Conservation (phyloP, 2,329 filamentous ascomycete species). For the Diaporthe nobilis region DNA sequence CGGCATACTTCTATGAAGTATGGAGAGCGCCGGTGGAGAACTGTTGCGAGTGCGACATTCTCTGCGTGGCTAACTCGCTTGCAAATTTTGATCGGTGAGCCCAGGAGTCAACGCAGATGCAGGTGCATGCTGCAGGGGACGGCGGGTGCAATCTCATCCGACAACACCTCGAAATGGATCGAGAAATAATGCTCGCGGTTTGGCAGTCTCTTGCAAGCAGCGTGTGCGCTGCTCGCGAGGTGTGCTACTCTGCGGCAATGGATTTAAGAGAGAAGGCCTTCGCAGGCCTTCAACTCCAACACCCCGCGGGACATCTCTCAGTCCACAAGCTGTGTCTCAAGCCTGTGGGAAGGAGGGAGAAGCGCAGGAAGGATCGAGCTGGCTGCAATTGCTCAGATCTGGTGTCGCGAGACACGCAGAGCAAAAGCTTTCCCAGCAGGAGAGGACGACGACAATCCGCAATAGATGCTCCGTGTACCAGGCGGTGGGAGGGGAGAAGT, state of each 20-base stretch:
- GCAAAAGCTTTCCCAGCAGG: slow-evolving; percentile 71
- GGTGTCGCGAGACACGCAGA: slow-evolving; percentile 47
- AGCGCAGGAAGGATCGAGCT: slow-evolving; percentile 83
- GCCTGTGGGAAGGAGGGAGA: slow-evolving; percentile 70
- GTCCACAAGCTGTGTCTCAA: slow-evolving; percentile 62
- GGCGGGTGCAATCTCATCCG: slow-evolving; percentile 71
- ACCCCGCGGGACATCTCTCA: slow-evolving; percentile 77
- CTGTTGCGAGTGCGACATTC: slow-evolving; percentile 94
- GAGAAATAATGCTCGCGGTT: slow-evolving; percentile 64
- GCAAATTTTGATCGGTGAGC: slow-evolving; percentile 85
- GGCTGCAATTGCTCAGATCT: slow-evolving; percentile 63
- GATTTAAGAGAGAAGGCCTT: slow-evolving; percentile 80
- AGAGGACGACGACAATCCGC: slow-evolving; percentile 89
- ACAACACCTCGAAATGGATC: slow-evolving; percentile 78
- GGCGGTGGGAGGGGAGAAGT: slow-evolving; percentile 50
- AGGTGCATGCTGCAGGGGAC: slow-evolving; percentile 32
- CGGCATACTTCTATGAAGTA: slow-evolving; percentile 70
- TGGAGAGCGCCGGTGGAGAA: slow-evolving; percentile 90
- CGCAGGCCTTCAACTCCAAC: slow-evolving; percentile 80
- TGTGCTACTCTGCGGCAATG: slow-evolving; percentile 70
- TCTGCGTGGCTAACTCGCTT: slow-evolving; percentile 89
- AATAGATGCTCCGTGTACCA: slow-evolving; percentile 64
- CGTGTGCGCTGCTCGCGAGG: slow-evolving; percentile 19
- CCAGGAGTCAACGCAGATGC: slow-evolving; percentile 44
- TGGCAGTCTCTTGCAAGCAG: slow-evolving; percentile 26